phyloP scores from a whole-genome alignment of 2,329 filamentous ascomycete species.

The Fusarium sp. region DNA sequence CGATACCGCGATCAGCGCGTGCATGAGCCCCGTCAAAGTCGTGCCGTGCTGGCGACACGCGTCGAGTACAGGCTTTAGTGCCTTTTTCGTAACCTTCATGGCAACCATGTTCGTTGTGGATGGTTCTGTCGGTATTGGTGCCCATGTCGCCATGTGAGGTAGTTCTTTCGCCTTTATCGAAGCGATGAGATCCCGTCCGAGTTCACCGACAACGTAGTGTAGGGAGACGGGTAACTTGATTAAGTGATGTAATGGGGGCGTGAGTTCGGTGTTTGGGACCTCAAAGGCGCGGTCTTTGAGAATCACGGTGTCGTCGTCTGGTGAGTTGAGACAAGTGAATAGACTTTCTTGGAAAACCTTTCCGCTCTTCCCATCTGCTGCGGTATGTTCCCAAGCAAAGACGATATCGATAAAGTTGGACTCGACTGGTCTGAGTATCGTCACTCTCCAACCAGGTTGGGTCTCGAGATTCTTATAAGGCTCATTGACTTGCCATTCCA shows the following conservation, averaged over 20 bases:
- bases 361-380: slow-evolving; percentile 17
- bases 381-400: slow-evolving; percentile 24
- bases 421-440: not conserved
- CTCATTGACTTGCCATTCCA: slow-evolving; percentile 9
- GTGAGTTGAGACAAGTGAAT: not conserved
- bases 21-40: slow-evolving; percentile 9
- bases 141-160: slow-evolving; percentile 1
- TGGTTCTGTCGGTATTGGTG: not conserved
- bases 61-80: not conserved
- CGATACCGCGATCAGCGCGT: not conserved
- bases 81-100: not conserved
- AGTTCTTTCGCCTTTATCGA: not conserved
- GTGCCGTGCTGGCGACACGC: slow-evolving; percentile 1
- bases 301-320: accelerated
- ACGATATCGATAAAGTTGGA: slow-evolving; percentile 4
- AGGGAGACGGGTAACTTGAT: not conserved
- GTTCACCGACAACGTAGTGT: not conserved
- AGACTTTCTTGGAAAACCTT: slow-evolving; percentile 10
- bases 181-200: not conserved
- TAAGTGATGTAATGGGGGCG: not conserved
- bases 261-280: not conserved
- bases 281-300: not conserved
- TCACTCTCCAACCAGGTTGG: not conserved
- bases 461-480: not conserved
- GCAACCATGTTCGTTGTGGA: not conserved